Evolutionary conservation across 1,284 basidiomycete genomes (phyloP).

Genomic region (Leccinum pseudoinsigne): DNA sequence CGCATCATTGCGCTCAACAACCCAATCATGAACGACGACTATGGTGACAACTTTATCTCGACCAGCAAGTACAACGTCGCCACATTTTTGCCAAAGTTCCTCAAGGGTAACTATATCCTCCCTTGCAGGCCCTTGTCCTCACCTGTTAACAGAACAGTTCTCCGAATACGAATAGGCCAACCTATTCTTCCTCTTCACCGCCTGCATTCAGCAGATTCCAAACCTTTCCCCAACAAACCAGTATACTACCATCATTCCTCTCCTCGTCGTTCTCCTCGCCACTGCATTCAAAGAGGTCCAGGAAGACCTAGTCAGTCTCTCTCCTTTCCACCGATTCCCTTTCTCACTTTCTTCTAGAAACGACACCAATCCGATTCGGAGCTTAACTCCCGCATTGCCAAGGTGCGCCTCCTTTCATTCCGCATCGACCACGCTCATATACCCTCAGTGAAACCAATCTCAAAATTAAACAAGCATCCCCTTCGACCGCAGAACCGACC

Average conservation of each 20-base stretch:
- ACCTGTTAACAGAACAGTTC: slow-evolving; percentile 78
- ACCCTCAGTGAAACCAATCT: slow-evolving; percentile 90
- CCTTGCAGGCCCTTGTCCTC: slow-evolving; percentile 4
- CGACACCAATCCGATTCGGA: slow-evolving; percentile 95
- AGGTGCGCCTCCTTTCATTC: slow-evolving; percentile 57
- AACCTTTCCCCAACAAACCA: slow-evolving; percentile 95
- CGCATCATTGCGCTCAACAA: slow-evolving; percentile 77
- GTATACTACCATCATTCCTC: slow-evolving; percentile 95
- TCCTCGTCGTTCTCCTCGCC: slow-evolving; percentile 87
- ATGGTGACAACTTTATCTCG: slow-evolving; percentile 82
- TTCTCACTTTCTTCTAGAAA: slow-evolving; percentile 57
- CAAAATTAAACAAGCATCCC: slow-evolving; percentile 96
- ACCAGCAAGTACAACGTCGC: slow-evolving; percentile 95
- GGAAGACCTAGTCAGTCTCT: slow-evolving; percentile 78
- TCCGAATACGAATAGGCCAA: slow-evolving; percentile 90
- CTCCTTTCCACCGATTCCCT: too few relatives aligned
- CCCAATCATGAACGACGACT: slow-evolving; percentile 62
- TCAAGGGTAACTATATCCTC: slow-evolving; percentile 60
- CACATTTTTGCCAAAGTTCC: slow-evolving; percentile 93
- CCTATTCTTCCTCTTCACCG: slow-evolving; percentile 98
- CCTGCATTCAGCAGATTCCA: slow-evolving; percentile 97
- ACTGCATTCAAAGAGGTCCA: slow-evolving; percentile 97
- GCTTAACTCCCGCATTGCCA: slow-evolving; percentile 82
- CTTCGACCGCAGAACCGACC: slow-evolving; percentile 80
- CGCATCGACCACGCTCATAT: neutral